Evolutionary conservation across 2,329 filamentous ascomycete genomes (phyloP), one percentile per base, ranked within the genome.

Genomic region (Colletotrichum nymphaeae): DNA sequence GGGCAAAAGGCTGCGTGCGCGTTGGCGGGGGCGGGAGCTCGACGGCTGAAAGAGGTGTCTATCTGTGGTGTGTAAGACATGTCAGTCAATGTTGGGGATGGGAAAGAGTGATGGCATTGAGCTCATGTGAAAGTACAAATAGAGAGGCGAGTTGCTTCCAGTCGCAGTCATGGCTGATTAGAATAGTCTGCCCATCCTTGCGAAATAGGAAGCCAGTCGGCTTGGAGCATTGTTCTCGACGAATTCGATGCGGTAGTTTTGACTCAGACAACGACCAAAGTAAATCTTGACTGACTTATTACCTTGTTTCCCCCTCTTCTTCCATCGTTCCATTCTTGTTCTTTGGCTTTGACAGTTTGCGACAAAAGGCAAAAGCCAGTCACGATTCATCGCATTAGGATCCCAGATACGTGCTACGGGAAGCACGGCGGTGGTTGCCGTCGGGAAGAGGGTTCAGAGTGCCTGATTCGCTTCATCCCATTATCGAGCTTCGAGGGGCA

Each of bases 401-500:
- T 19, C 49, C 26, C 32, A 63, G n/a, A 58, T 56, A 28, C 55
- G 46, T 59, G 9, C 30, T 24, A 55, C 5, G 46, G 58, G 24
- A 57, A 26, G 53, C 22, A n/a, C 26, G 26, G 28, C 14, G 53
- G 24, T 30, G 57, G 22, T 16, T 52, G 42, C 42, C 19, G 42
- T 49, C 19, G 42, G 42, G 19, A 49, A 49, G 42, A 22, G 42
- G 42, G 42, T n/a, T 19, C 19, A 9, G 16, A 49, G 42, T 49
- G 42, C 19, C 42, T 49, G 60, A 69, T 69, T 37, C 42, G 14
- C 66, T 69, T 65, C 70, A 60, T 73, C 70, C 46, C 42, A 55
- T 56, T 5, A 11, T n/a, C 16, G 52, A 55, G 11, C n/a, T 28
- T 28, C n/a, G 11, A 55, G 22, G 16, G 22, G 22, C 64, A 65